Percentiles rank a stretch among this genome's conserved stretches.
phyloP scores from a whole-genome alignment of 2,329 filamentous ascomycete species.

The Cladophialophora psammophila region DNA sequence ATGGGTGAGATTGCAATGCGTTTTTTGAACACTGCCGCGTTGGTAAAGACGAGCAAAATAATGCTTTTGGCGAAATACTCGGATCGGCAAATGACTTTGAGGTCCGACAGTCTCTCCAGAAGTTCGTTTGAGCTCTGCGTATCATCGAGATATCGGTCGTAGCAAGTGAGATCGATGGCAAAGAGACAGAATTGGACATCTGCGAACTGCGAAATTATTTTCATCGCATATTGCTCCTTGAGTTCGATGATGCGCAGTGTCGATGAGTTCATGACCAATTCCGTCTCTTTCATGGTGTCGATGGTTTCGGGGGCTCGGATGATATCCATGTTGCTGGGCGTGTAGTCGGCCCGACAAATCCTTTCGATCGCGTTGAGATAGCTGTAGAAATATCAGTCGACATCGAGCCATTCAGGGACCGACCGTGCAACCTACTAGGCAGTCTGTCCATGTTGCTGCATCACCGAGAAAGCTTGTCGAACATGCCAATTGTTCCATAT shows the following conservation, averaged over 20 bases:
- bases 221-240: slow-evolving; percentile 20
- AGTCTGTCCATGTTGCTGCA: slow-evolving; percentile 29
- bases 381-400: slow-evolving; percentile 18
- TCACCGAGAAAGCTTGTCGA: slow-evolving; percentile 25
- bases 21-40: slow-evolving; percentile 24
- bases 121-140: slow-evolving; percentile 20
- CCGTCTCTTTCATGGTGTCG: slow-evolving; percentile 33
- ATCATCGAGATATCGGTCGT: slow-evolving; percentile 30
- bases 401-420: neutral
- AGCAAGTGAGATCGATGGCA: slow-evolving; percentile 33
- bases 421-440: slow-evolving; percentile 24
- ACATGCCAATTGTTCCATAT: slow-evolving; percentile 33
- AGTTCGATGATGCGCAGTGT: slow-evolving; percentile 29
- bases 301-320: slow-evolving; percentile 27
- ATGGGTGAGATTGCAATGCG: slow-evolving; percentile 28
- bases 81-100: slow-evolving; percentile 25
- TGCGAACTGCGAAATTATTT: slow-evolving; percentile 33
- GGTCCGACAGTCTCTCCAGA: slow-evolving; percentile 22
- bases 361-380: slow-evolving; percentile 31
- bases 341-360: slow-evolving; percentile 29
- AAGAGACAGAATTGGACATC: slow-evolving; percentile 33
- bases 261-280: slow-evolving; percentile 23
- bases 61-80: slow-evolving; percentile 23
- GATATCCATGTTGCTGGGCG: slow-evolving; percentile 33
- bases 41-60: slow-evolving; percentile 30